These are phyloP conservation scores for Pseudogymnoascus sp. DNA, from an alignment of 2,329 filamentous ascomycete genomes.

Conservation along the genomic window DNA sequence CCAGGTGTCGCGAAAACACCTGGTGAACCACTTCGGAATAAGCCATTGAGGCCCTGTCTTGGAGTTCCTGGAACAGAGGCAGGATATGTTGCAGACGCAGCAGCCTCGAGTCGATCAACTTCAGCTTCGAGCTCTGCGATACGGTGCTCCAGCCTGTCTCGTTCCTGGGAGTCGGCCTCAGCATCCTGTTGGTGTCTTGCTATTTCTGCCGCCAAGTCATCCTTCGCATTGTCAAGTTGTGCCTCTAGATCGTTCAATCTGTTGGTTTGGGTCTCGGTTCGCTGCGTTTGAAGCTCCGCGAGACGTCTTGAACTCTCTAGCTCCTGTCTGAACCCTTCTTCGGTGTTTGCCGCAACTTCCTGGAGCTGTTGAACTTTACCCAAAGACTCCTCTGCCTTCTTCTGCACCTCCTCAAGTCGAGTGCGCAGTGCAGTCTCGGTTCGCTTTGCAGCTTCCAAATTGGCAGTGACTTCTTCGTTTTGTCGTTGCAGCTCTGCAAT, in stretches of 20 bases:
- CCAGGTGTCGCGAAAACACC: slow-evolving; percentile 47
- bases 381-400: slow-evolving; percentile 79
- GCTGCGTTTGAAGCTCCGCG: slow-evolving; percentile 71
- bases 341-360: slow-evolving; percentile 70
- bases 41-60: slow-evolving; percentile 40
- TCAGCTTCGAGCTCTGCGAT: slow-evolving; percentile 57
- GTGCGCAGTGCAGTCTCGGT: slow-evolving; percentile 73
- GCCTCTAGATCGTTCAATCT: slow-evolving; percentile 62
- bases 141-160: slow-evolving; percentile 51
- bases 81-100: slow-evolving; percentile 33
- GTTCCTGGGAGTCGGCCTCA: slow-evolving; percentile 49
- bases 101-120: slow-evolving; percentile 50
- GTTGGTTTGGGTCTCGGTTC: slow-evolving; percentile 61
- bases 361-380: slow-evolving; percentile 76
- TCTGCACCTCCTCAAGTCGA: slow-evolving; percentile 72
- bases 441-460: slow-evolving; percentile 67
- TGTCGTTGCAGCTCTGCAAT: slow-evolving; percentile 82
- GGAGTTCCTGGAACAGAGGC: slow-evolving; percentile 49
- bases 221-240: slow-evolving; percentile 48
- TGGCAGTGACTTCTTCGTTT: slow-evolving; percentile 74
- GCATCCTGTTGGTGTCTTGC: slow-evolving; percentile 43
- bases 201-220: slow-evolving; percentile 52
- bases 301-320: slow-evolving; percentile 73
- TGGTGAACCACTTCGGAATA: slow-evolving; percentile 48
- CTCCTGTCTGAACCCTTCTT: slow-evolving; percentile 81